These are phyloP conservation scores for Syzygium oleosum DNA, from an alignment of 345 rosid species.

Conservation along the genomic window DNA sequence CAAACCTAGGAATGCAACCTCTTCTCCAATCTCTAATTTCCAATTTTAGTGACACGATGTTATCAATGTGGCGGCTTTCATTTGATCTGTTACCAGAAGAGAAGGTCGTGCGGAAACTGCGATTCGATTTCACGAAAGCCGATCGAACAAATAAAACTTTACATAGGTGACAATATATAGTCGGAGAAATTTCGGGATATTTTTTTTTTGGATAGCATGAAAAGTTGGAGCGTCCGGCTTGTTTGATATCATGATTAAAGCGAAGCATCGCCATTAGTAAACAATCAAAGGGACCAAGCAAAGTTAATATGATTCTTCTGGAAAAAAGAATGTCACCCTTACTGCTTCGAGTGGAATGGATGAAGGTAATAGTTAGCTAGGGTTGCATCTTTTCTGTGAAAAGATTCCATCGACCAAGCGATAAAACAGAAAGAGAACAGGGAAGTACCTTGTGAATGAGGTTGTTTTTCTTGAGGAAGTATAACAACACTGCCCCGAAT, in stretches of 20 bases:
- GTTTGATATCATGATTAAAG: background rate
- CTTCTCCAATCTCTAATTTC: background rate
- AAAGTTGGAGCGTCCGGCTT: background rate
- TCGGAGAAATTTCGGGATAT: background rate
- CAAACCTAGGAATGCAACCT: background rate
- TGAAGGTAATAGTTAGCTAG: background rate
- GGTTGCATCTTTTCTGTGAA: background rate
- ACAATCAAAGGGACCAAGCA: background rate
- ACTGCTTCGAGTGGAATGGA: background rate
- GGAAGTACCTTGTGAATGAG: constrained; percentile 42
- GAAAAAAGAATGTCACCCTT: background rate
- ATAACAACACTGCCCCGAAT: constrained; percentile 31
- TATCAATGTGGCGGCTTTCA: background rate
- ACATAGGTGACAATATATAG: background rate
- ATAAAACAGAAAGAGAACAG: background rate
- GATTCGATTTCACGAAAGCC: background rate
- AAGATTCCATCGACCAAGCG: background rate
- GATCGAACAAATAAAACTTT: background rate
- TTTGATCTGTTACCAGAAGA: background rate
- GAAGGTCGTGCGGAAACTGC: background rate
- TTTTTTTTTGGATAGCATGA: background rate
- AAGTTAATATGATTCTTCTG: background rate
- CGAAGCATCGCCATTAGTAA: background rate
- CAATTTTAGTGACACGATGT: background rate
- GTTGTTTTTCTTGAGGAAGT: constrained; percentile 46